Evolutionary conservation across 202 grass and related monocot genomes (phyloP), one percentile per base, ranked within the genome.

Genomic region (Zoysia matrella): DNA sequence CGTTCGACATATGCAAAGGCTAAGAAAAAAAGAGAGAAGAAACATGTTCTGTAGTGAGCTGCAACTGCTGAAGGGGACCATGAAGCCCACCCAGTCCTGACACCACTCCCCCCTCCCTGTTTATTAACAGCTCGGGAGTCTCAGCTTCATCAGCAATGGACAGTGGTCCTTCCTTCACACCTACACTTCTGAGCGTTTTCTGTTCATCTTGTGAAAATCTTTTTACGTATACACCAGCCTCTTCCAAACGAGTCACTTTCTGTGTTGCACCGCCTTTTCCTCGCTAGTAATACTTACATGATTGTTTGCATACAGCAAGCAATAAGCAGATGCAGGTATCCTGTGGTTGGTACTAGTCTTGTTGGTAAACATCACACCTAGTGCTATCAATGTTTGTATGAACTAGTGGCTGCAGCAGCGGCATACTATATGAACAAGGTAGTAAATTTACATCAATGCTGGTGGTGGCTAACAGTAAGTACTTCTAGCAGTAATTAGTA

Each of bases 381-480:
- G 76, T 73, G 56, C 62, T 89, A 18, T 74, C n/a, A 46, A 79
- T 22, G 11, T 79, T 64, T 67, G 77, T 67, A 79, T 79, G 1
- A 58, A 60, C 80, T 81, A 77, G 75, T 66, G 65, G 71, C 52
- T 72, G 72, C 46, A 67, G 60, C 11, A 52, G 74, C 43, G 53
- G 63, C 50, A 62, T 74, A 74, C 60, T 46, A 65, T 22, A 22
- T 22, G 22, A 22, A 22, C 22, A 22, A 22, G 22, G 22, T 41
- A 79, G 45, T 80, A 72, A 51, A 42, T 22, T 42, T 48, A 77
- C 86, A 82, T 88, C 81, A 78, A 84, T 81, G 80, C 63, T 63
- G 80, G 61, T 75, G 65, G 64, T 58, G 79, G 48, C 13, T 73
- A 52, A 76, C 48, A 58, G 30, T 80, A 80, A 48, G 52, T 80